Base-by-base conservation (phyloP, 495 filamentous ascomycete species). In the Annulohypoxylon bovei region DNA sequence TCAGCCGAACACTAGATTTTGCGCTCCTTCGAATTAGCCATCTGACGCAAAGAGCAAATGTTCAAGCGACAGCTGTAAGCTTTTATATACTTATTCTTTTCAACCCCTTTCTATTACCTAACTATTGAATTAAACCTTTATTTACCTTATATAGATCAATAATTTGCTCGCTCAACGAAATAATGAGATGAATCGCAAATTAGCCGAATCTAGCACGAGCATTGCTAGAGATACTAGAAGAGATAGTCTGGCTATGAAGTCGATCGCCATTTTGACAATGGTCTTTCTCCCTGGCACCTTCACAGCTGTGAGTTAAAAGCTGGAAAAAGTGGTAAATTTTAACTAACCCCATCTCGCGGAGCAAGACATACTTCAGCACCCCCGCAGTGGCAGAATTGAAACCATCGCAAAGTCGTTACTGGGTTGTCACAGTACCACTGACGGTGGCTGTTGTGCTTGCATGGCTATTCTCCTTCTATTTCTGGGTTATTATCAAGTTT, bases 221-320 rank as follows among this genome's bases (percentile, higher is more conserved):
- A 69, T 69, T 23, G 66, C 66, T 20, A 49, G 40, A 39, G 70
- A 63, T 44, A 63, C 58, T 0, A 63, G 52, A 32, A 42, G 39
- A 61, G 82, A 84, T 59, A 82, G 80, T 65, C 64, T 59, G n/a
- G 75, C 79, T 16, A 81, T 81, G 79, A 84, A 79, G 56, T 78
- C 74, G 3, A 81, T 84, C n/a, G 75, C 81, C 0, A 47, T 82
- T 2, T 40, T 83, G 35, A 83, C 81, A 1, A 81, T 81, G 80
- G 49, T 81, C 0, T 83, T 83, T 40, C 65, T 83, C 2, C 81
- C 81, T 7, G 75, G 71, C 0, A 83, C 81, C 0, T 83, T 81
- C 44, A 70, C 77, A 22, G 76, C 76, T 12, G 76, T 77, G 23
- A 39, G 63, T 63, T 39, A 0, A 0, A 32, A 12, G 2, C 14